A percentile compares a stretch with the other conserved stretches of the same genome.
These are phyloP conservation scores for Kwoniella bestiolae DNA, from an alignment of 768 basidiomycete genomes.

Conservation along the genomic window DNA sequence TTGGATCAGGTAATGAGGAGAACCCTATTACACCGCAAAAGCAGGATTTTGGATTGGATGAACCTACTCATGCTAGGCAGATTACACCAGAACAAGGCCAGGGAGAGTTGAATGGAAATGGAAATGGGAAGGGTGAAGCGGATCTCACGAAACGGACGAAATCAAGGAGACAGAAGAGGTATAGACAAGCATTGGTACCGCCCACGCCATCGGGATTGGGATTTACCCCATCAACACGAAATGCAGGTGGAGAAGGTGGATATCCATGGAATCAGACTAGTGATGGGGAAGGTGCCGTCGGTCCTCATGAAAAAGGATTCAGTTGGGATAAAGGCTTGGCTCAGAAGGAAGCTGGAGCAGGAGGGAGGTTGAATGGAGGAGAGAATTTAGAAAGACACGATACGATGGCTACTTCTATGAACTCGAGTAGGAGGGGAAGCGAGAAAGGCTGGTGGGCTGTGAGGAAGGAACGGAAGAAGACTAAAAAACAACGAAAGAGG, in stretches of 20 bases:
- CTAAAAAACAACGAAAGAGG: conserved; percentile 18
- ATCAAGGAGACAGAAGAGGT: conserved; percentile 25
- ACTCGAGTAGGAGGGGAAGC: conserved; percentile 10
- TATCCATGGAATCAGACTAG: conserved; percentile 29
- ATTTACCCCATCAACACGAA: conserved; percentile 31
- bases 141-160: conserved; percentile 14
- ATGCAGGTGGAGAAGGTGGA: not conserved
- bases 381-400: conserved; percentile 14
- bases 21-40: conserved; percentile 15
- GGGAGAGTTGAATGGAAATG: not conserved
- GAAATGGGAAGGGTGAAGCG: not conserved
- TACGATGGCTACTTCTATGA: conserved; percentile 15
- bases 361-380: conserved; percentile 12
- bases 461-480: conserved; percentile 2
- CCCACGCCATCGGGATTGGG: conserved; percentile 50
- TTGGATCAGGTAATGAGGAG: not conserved
- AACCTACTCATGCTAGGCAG: not conserved
- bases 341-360: conserved; percentile 13
- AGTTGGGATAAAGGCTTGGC: conserved; percentile 29
- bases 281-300: not conserved
- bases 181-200: conserved; percentile 40
- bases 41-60: conserved; percentile 1
- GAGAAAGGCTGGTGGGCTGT: conserved; percentile 21
- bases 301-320: conserved; percentile 21
- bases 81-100: not conserved